A percentile compares a stretch with the other conserved stretches of the same genome.
Evolutionary conservation across 202 grass and related monocot species (phyloP).

Genomic region (Setaria italica): DNA sequence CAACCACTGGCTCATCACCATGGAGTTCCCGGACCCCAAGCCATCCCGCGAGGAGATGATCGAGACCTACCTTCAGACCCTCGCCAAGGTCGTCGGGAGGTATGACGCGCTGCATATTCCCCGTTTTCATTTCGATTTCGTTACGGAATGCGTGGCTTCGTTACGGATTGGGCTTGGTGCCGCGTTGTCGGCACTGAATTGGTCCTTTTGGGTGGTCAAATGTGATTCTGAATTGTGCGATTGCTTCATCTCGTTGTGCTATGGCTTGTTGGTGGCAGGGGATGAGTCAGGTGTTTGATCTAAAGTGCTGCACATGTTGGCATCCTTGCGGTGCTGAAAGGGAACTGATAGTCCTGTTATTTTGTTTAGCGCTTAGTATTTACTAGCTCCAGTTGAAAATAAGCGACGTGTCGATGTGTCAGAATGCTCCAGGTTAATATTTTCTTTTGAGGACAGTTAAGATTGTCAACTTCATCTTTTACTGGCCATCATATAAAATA

Average conservation of each 20-base stretch:
- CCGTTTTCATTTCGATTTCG: background rate
- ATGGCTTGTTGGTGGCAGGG: background rate
- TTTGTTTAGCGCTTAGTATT: background rate
- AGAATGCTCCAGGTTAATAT: background rate
- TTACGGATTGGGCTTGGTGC: background rate
- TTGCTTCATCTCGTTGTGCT: background rate
- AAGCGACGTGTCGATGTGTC: background rate
- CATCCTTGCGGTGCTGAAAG: background rate
- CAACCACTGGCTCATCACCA: slow-evolving; percentile 99
- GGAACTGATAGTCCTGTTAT: background rate
- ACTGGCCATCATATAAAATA: background rate
- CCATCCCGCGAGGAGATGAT: slow-evolving; percentile 89
- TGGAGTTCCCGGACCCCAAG: slow-evolving; percentile 92
- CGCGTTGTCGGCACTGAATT: background rate
- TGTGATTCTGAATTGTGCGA: background rate
- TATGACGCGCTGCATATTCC: background rate
- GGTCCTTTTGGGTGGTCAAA: background rate
- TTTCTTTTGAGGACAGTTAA: background rate
- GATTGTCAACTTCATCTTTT: background rate
- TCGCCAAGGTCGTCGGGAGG: slow-evolving; percentile 92
- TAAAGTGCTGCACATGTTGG: background rate
- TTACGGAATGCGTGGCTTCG: background rate
- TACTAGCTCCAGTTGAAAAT: background rate
- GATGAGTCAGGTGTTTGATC: background rate
- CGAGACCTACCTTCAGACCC: slow-evolving; percentile 89